Evolutionary conservation across 495 filamentous ascomycete species (phyloP).

Genomic region (Amniculicola lignicola): DNA sequence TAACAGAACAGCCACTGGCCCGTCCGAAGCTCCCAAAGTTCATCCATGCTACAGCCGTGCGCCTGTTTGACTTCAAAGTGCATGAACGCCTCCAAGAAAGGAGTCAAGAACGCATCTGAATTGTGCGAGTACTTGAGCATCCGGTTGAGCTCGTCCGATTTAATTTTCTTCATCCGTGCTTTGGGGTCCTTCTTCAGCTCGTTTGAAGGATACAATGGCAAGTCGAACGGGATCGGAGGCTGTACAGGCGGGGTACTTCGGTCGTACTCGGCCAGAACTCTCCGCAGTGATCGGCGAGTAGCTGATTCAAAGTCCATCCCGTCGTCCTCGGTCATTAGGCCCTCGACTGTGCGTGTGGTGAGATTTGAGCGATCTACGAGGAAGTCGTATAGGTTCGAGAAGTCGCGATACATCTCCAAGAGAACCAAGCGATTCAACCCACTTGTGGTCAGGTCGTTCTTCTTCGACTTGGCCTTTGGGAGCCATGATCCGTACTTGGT

Average conservation of each 20-base stretch:
- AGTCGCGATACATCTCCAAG: conserved; percentile 77
- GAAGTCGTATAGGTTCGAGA: conserved; percentile 83
- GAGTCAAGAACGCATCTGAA: conserved; percentile 59
- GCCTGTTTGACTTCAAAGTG: conserved; percentile 77
- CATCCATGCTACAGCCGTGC: conserved; percentile 64
- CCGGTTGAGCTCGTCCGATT: conserved; percentile 69
- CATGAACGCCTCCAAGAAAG: conserved; percentile 76
- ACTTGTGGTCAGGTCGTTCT: conserved; percentile 79
- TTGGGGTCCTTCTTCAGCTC: conserved; percentile 67
- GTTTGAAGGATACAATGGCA: conserved; percentile 72
- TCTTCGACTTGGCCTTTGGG: conserved; percentile 85
- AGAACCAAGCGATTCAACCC: conserved; percentile 84
- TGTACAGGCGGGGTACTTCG: conserved; percentile 80
- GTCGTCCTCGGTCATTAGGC: conserved; percentile 51
- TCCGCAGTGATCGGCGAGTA: conserved; percentile 59
- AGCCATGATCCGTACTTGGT: conserved; percentile 88
- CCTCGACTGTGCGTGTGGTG: conserved; percentile 50
- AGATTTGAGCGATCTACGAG: conserved; percentile 70
- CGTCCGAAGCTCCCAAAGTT: conserved; percentile 71
- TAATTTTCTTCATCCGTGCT: conserved; percentile 64
- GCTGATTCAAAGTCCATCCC: conserved; percentile 46
- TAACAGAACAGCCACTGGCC: conserved; percentile 97
- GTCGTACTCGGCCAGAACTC: conserved; percentile 81
- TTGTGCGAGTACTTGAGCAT: conserved; percentile 76
- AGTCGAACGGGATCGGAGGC: conserved; percentile 88